Conservation (phyloP, 164 flowering plant species). For the Vitis amurensis region DNA sequence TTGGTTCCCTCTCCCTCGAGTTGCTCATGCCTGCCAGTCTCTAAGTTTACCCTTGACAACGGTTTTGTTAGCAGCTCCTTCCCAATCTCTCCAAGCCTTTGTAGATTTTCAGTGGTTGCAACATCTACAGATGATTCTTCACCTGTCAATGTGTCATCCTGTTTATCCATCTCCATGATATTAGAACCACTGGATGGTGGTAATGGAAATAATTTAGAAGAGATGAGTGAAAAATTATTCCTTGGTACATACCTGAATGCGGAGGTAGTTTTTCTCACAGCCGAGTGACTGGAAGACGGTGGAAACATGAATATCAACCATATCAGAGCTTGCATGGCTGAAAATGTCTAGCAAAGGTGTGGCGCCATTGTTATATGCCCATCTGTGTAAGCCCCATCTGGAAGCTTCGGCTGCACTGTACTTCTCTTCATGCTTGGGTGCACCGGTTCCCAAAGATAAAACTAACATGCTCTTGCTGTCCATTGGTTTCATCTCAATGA, state of each 20-base stretch:
- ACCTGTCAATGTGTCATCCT: slow-evolving; percentile 52
- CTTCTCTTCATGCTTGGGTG: slow-evolving; percentile 29
- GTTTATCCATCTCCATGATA: neutral
- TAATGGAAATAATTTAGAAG: neutral
- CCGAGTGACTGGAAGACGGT: slow-evolving; percentile 38
- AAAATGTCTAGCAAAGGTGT: slow-evolving; percentile 43
- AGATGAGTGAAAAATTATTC: neutral
- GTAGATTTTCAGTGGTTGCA: slow-evolving; percentile 41
- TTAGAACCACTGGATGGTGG: neutral
- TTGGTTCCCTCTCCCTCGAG: slow-evolving; percentile 44
- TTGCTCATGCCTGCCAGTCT: slow-evolving; percentile 37
- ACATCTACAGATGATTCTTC: slow-evolving; percentile 37
- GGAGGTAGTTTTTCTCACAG: slow-evolving; percentile 41
- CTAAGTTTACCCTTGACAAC: slow-evolving; percentile 46
- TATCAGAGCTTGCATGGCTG: slow-evolving; percentile 46
- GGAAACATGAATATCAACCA: slow-evolving; percentile 58
- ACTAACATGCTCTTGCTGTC: slow-evolving; percentile 37
- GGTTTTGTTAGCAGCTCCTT: slow-evolving; percentile 37
- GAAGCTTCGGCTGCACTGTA: slow-evolving; percentile 38
- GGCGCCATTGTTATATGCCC: slow-evolving; percentile 40
- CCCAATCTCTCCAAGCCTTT: slow-evolving; percentile 38
- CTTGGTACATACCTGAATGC: slow-evolving; percentile 42
- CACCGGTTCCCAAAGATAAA: slow-evolving; percentile 58
- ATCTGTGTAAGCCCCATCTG: slow-evolving; percentile 47
- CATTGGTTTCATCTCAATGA: slow-evolving; percentile 22